A percentile compares a stretch with the other conserved stretches of the same genome.
phyloP scores from a whole-genome alignment of 1,284 basidiomycete species.

The Ceratobasidium theobromae region DNA sequence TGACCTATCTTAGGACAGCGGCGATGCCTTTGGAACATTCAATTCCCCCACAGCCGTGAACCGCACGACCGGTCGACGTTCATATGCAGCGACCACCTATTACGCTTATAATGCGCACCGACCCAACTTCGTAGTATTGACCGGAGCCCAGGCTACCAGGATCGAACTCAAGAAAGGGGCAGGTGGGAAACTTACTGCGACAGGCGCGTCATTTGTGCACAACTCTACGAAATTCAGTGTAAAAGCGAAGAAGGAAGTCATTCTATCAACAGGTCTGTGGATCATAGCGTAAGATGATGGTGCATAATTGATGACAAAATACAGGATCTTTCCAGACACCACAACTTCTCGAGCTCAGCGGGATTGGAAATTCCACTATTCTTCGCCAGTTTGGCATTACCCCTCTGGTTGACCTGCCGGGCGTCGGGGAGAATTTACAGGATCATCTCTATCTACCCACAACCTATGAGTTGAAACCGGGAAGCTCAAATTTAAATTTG shows the following conservation, averaged over 20 bases:
- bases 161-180: slow-evolving; percentile 36
- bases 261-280: slow-evolving; percentile 46
- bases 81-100: slow-evolving; percentile 41
- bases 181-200: slow-evolving; percentile 34
- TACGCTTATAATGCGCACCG: slow-evolving; percentile 37
- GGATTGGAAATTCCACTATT: slow-evolving; percentile 49
- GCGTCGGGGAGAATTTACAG: slow-evolving; percentile 50
- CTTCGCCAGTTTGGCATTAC: slow-evolving; percentile 46
- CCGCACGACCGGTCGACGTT: slow-evolving; percentile 40
- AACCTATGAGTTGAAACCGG: slow-evolving; percentile 33
- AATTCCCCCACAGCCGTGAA: slow-evolving; percentile 34
- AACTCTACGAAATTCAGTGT: slow-evolving; percentile 39
- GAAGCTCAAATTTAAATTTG: slow-evolving; percentile 27
- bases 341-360: slow-evolving; percentile 53
- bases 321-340: slow-evolving; percentile 53
- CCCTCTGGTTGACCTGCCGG: slow-evolving; percentile 45
- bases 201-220: slow-evolving; percentile 40
- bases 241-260: slow-evolving; percentile 43
- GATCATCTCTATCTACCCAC: slow-evolving; percentile 41
- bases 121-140: slow-evolving; percentile 40
- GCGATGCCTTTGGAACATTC: slow-evolving; percentile 28
- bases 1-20: neutral
- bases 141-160: slow-evolving; percentile 39
- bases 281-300: no score
- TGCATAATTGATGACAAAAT: no score